A percentile compares a stretch with the other conserved stretches of the same genome.
These are phyloP conservation scores for Trametes hirsuta DNA, from an alignment of 1,284 basidiomycete genomes.

Conservation along the genomic window DNA sequence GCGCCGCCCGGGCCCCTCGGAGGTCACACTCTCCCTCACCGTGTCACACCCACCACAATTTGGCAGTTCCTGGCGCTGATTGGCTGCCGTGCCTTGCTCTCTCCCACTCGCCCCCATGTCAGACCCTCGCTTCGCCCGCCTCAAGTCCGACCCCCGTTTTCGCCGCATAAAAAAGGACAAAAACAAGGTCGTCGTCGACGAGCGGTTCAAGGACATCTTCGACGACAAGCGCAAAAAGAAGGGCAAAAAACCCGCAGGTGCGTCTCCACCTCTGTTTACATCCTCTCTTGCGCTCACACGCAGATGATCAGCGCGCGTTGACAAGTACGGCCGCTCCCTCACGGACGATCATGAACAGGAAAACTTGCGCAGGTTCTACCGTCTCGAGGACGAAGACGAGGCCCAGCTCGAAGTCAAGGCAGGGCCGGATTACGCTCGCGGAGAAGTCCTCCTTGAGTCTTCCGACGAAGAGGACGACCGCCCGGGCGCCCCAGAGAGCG, in stretches of 20 bases:
- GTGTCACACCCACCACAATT: conserved; percentile 19
- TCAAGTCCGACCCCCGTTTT: conserved; percentile 94
- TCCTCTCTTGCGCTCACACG: conserved; percentile 11
- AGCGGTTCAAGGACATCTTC: conserved; percentile 90
- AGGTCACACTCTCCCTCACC: neutral
- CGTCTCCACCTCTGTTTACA: conserved; percentile 16
- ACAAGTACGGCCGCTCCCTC: conserved; percentile 91
- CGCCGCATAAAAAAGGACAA: conserved; percentile 80
- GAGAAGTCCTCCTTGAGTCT: conserved; percentile 85
- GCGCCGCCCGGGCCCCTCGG: neutral
- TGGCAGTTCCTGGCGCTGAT: conserved; percentile 22
- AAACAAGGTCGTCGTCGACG: conserved; percentile 88
- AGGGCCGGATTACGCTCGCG: conserved; percentile 86
- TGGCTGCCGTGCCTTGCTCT: conserved; percentile 20
- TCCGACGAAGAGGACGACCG: conserved; percentile 77
- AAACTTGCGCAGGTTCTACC: conserved; percentile 84
- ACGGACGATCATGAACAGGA: conserved; percentile 72
- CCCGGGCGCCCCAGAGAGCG: conserved; percentile 39
- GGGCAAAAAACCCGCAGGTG: conserved; percentile 48
- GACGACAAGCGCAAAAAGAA: conserved; percentile 50
- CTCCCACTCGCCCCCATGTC: conserved; percentile 51
- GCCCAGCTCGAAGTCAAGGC: conserved; percentile 41
- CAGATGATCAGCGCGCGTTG: conserved; percentile 61
- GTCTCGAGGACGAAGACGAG: conserved; percentile 57
- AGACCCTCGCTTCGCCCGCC: conserved; percentile 85